Conservation (phyloP, 2,329 filamentous ascomycete genomes). For the Colletotrichum tofieldiae region DNA sequence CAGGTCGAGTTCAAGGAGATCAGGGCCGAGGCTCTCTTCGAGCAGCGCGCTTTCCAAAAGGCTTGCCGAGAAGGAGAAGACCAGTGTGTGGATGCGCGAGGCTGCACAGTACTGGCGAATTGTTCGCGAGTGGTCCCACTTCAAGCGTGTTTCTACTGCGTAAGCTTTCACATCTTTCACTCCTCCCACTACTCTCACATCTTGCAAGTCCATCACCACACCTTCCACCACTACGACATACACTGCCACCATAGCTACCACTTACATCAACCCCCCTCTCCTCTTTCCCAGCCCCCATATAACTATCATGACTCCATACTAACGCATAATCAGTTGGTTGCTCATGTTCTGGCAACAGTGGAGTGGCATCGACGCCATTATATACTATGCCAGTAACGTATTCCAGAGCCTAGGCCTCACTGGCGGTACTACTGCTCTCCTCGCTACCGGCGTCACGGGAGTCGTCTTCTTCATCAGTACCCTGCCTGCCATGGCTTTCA, state of each 20-base stretch:
- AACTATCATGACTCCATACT: neutral
- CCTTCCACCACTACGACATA: no score
- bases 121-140: slow-evolving; percentile 64
- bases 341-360: slow-evolving; percentile 65
- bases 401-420: slow-evolving; percentile 76
- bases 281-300: neutral
- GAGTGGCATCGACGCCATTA: slow-evolving; percentile 56
- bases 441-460: slow-evolving; percentile 76
- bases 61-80: slow-evolving; percentile 58
- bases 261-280: no score
- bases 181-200: neutral
- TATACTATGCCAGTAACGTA: slow-evolving; percentile 68
- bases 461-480: slow-evolving; percentile 63
- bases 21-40: slow-evolving; percentile 61
- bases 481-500: slow-evolving; percentile 53
- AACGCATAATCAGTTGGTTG: slow-evolving; percentile 53
- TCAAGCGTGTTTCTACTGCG: slow-evolving; percentile 58
- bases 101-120: slow-evolving; percentile 66
- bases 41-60: slow-evolving; percentile 58
- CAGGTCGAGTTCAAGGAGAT: slow-evolving; percentile 60
- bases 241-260: neutral
- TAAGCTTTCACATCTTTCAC: neutral
- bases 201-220: neutral
- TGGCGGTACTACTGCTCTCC: slow-evolving; percentile 70
- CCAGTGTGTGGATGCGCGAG: slow-evolving; percentile 60